These are phyloP conservation scores for Ganoderma sp. DNA, from an alignment of 1,284 basidiomycete genomes.

Conservation along the genomic window DNA sequence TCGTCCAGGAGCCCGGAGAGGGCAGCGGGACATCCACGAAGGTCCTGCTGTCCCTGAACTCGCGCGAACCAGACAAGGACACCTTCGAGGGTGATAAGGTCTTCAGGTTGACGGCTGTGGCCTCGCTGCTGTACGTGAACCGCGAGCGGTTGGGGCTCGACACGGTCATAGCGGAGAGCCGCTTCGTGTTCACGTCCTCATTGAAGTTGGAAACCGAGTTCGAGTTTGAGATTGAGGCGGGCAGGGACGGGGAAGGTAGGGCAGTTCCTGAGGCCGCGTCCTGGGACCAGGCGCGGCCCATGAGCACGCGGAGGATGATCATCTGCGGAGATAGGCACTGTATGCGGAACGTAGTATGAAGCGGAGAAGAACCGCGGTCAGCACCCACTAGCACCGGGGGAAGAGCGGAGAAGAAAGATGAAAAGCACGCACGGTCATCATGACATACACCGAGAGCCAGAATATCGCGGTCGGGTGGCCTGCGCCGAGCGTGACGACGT, in stretches of 20 bases:
- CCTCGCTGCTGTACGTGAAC: not conserved
- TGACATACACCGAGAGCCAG: constrained; percentile 26
- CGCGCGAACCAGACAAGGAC: not conserved
- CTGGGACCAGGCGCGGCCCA: constrained; percentile 10
- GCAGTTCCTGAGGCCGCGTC: not conserved
- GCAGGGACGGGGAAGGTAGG: not conserved
- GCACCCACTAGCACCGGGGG: not conserved
- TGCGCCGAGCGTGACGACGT: constrained; percentile 23
- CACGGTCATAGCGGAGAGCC: not conserved
- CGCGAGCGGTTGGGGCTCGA: not conserved
- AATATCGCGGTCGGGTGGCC: constrained; percentile 21
- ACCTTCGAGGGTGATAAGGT: not conserved
- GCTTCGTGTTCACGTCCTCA: not conserved
- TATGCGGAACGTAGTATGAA: not conserved
- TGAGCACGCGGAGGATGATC: constrained; percentile 23
- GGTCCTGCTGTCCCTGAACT: not conserved
- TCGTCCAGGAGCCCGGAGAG: not conserved
- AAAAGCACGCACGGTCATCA: constrained; percentile 27
- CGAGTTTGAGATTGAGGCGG: not conserved
- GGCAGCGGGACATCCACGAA: not conserved
- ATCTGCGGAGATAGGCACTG: constrained; percentile 25
- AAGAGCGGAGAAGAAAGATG: not conserved
- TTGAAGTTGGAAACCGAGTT: not conserved
- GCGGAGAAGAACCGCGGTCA: not conserved
- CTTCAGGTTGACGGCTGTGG: not conserved